These are phyloP conservation scores for Tetrahymena thermophila DNA, from an alignment of 73 alveolate genomes.

Conservation along the genomic window DNA sequence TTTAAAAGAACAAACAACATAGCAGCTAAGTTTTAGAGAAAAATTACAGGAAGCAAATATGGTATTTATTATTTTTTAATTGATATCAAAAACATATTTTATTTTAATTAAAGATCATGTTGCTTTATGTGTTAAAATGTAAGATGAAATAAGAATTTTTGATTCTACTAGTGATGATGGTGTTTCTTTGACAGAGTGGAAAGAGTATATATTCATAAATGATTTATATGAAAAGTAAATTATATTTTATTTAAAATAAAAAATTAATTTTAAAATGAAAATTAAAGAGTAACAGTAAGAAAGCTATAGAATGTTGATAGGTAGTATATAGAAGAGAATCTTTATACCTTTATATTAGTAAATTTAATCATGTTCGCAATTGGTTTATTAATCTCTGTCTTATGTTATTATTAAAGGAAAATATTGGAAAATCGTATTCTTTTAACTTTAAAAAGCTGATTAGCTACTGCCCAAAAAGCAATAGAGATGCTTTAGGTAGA, in stretches of 20 bases:
- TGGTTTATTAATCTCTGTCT: background rate
- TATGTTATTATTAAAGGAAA: background rate
- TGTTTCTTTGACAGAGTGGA: background rate
- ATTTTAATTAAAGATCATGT: background rate
- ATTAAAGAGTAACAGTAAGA: background rate
- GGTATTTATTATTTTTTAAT: background rate
- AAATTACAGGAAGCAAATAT: background rate
- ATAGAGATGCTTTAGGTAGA: background rate
- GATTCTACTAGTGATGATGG: background rate
- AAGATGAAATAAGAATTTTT: background rate
- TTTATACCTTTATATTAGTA: background rate
- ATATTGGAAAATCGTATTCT: background rate
- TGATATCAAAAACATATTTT: too few relatives aligned
- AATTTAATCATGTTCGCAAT: background rate
- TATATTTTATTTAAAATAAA: background rate
- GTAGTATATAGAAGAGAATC: background rate
- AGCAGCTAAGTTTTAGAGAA: background rate
- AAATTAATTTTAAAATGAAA: background rate
- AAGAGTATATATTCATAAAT: background rate
- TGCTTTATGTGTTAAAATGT: background rate
- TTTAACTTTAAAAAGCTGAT: background rate
- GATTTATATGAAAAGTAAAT: background rate
- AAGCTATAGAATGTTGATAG: background rate
- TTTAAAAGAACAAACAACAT: background rate
- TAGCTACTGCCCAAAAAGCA: background rate